Conservation (phyloP, 2,329 filamentous ascomycete genomes). For the Pseudogymnoascus sp. region DNA sequence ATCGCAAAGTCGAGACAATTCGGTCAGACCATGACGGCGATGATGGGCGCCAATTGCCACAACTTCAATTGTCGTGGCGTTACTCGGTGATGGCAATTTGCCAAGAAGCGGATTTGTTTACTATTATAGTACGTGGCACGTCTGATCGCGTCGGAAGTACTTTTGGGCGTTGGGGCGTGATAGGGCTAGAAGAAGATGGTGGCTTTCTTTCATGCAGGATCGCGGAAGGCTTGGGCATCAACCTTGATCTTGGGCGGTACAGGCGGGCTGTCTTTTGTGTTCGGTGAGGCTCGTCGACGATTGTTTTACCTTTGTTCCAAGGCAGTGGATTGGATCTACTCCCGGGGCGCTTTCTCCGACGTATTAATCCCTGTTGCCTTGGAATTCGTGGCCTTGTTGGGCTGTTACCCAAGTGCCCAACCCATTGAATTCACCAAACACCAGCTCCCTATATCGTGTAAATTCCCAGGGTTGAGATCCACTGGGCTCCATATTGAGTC, state of each 20-base stretch:
- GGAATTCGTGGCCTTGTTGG: slow-evolving; percentile 3
- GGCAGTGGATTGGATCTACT: neutral
- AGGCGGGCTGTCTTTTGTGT: neutral
- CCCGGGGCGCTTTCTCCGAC: neutral
- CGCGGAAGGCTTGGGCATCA: slow-evolving; percentile 11
- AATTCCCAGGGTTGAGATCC: neutral
- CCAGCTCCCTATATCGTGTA: slow-evolving; percentile 2
- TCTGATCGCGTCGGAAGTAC: neutral
- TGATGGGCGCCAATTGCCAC: neutral
- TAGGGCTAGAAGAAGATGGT: neutral
- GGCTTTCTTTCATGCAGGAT: slow-evolving; percentile 4
- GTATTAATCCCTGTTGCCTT: neutral
- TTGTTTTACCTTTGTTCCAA: neutral
- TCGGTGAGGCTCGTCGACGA: neutral
- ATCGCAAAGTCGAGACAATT: neutral
- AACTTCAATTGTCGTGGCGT: neutral
- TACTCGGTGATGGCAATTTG: neutral
- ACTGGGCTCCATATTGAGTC: slow-evolving; percentile 7
- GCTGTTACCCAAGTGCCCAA: neutral
- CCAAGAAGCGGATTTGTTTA: neutral
- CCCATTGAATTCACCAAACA: neutral
- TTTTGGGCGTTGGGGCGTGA: neutral
- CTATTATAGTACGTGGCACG: slow-evolving; percentile 9
- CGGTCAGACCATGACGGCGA: slow-evolving; percentile 3
- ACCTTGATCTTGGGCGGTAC: slow-evolving; percentile 1